These are phyloP conservation scores for Suillus luteus DNA, from an alignment of 768 basidiomycete species.

Conservation along the genomic window DNA sequence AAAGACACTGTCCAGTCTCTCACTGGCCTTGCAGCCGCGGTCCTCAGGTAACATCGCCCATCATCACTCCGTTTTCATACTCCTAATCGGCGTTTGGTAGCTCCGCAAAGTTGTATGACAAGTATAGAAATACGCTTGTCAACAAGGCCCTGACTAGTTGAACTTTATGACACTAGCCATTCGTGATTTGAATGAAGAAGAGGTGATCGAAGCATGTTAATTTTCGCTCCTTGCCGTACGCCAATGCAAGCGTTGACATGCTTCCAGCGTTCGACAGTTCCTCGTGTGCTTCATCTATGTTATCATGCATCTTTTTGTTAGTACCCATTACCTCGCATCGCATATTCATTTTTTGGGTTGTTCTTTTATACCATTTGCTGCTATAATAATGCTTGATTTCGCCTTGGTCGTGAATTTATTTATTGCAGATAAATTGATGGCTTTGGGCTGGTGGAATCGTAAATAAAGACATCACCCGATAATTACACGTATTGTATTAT, in stretches of 20 bases:
- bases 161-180: not conserved
- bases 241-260: not conserved
- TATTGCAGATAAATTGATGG: not conserved
- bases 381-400: not conserved
- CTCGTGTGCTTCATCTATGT: conserved; percentile 4
- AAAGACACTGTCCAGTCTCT: conserved; percentile 62
- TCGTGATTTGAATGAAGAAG: not conserved
- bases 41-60: conserved; percentile 61
- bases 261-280: not conserved
- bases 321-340: conserved; percentile 4
- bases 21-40: conserved; percentile 67
- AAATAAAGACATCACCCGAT: not conserved
- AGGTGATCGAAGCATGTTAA: conserved; percentile 3
- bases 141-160: conserved; percentile 41
- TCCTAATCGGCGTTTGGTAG: conserved; percentile 39
- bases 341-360: not conserved
- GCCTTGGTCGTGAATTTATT: not conserved
- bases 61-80: not conserved
- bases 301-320: conserved; percentile 6
- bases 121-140: conserved; percentile 61
- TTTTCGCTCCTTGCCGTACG: not conserved
- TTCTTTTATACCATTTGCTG: not conserved
- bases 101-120: conserved; percentile 73
- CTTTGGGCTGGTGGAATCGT: not conserved
- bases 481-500: not conserved